phyloP scores from a whole-genome alignment of 78 protist species.

The Dictyostelium discoideum region DNA sequence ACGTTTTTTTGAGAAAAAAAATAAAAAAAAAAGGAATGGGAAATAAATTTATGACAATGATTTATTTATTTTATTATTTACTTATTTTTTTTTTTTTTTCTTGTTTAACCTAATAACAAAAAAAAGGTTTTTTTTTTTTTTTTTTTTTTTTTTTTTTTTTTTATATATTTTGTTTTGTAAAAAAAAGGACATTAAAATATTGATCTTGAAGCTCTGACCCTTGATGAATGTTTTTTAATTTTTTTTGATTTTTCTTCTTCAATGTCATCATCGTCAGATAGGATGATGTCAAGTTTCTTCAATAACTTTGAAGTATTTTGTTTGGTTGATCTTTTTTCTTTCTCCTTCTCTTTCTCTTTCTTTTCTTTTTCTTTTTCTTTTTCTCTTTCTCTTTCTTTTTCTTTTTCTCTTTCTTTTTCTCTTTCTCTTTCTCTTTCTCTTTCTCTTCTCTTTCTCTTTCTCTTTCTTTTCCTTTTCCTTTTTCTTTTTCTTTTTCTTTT shows the following conservation, averaged over 20 bases:
- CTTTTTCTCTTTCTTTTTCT: not conserved
- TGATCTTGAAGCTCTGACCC: constrained; percentile 1
- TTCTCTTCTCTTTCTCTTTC: not conserved
- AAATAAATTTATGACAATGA: not conserved
- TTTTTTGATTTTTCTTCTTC: not conserved
- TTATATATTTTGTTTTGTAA: too few relatives aligned
- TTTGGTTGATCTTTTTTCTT: too few relatives aligned
- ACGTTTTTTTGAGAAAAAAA: not conserved
- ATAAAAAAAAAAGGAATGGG: not conserved
- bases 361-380: too few relatives aligned
- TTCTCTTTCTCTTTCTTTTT: too few relatives aligned
- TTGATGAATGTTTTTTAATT: not conserved
- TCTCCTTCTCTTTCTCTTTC: too few relatives aligned
- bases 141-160: too few relatives aligned
- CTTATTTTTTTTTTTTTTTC: not conserved
- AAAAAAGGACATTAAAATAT: too few relatives aligned
- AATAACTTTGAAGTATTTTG: not conserved
- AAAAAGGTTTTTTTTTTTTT: not conserved
- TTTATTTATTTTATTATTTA: not conserved
- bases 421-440: not conserved
- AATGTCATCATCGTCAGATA: not conserved
- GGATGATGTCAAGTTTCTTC: not conserved
- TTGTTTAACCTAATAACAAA: not conserved
- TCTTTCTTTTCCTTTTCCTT: not conserved
- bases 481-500: not conserved